Evolutionary conservation across 2,329 filamentous ascomycete genomes (phyloP).

Genomic region (Trichoderma endophyticum): DNA sequence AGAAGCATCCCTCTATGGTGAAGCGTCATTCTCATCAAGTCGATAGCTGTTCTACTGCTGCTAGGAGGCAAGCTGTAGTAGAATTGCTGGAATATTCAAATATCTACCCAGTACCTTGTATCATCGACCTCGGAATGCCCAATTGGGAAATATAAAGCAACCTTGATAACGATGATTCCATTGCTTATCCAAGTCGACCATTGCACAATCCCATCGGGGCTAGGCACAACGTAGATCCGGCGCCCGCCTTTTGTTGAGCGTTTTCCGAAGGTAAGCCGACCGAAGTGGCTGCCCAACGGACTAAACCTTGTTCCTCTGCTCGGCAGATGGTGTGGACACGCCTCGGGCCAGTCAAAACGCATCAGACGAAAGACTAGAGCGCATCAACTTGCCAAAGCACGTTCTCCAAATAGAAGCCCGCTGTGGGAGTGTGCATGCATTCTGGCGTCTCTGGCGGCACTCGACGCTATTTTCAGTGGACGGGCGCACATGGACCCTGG

Average conservation of each 20-base stretch:
- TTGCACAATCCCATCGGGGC: background rate
- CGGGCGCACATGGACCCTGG: background rate
- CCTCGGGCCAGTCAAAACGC: conserved; percentile 3
- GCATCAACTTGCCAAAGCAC: background rate
- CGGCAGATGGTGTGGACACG: conserved; percentile 6
- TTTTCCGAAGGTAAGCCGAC: conserved; percentile 10
- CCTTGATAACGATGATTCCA: too few relatives aligned
- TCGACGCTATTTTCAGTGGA: background rate
- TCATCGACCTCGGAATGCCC: background rate
- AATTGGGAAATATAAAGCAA: background rate
- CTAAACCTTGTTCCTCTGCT: conserved; percentile 11
- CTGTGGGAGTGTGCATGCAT: background rate
- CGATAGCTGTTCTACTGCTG: background rate
- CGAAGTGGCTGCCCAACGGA: conserved; percentile 5
- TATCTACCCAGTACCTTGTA: background rate
- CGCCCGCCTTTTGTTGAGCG: background rate
- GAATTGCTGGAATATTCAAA: background rate
- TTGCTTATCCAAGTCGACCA: too few relatives aligned
- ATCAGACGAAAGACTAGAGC: background rate
- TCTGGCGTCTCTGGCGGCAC: background rate
- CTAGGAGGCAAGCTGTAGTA: background rate
- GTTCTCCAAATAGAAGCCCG: background rate
- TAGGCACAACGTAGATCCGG: background rate
- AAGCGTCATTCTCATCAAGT: background rate
- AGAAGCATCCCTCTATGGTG: background rate